phyloP scores from a whole-genome alignment of 176 grass and related monocot genomes.

The Hordeum vulgare region MorexV3_pseudomolecules_assembly NC_058519.1:664550809-664551308 shows the following conservation, averaged over 20 bases:
- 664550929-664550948: too few species aligned
- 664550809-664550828: not conserved
- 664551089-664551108: not conserved
- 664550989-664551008: too few species aligned
- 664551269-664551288: not conserved
- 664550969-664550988: not conserved
- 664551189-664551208: not conserved
- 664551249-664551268: not conserved
- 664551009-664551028: not conserved
- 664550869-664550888: not conserved
- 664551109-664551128: not conserved
- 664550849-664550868: not conserved
- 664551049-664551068: not conserved
- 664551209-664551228: not conserved
- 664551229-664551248: not conserved
- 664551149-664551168: not conserved
- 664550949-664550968: too few species aligned
- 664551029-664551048: not conserved
- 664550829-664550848: not conserved
- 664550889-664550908: not conserved
- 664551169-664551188: not conserved
- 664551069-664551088: not conserved
- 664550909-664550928: too few species aligned
- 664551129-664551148: rapidly evolving
- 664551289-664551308: not conserved